phyloP scores from a whole-genome alignment of 352 stramenopile species.

The Phytophthora pluvialis region DNA sequence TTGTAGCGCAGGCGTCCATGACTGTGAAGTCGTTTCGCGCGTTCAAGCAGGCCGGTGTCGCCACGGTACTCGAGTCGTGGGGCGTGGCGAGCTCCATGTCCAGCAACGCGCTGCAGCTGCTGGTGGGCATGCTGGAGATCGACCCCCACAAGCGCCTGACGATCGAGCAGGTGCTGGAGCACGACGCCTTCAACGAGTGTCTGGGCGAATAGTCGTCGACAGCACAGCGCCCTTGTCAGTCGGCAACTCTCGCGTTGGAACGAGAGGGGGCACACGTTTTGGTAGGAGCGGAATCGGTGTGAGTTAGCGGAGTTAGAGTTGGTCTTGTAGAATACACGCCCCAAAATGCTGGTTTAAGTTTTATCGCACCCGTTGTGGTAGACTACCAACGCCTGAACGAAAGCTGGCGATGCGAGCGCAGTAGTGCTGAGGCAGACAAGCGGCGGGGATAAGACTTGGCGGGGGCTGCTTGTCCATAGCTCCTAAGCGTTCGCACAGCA shows the following conservation, averaged over 20 bases:
- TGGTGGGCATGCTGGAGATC: constrained; percentile 40
- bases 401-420: neutral
- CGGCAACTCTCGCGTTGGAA: constrained; percentile 15
- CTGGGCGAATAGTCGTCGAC: neutral
- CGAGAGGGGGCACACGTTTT: constrained; percentile 3
- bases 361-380: too few relatives aligned
- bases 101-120: constrained; percentile 9
- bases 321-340: constrained; percentile 7
- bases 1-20: constrained; percentile 34
- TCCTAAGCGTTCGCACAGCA: too few relatives aligned
- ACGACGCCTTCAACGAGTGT: constrained; percentile 23
- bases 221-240: neutral
- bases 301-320: neutral
- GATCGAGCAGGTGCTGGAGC: constrained; percentile 27
- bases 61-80: constrained; percentile 15
- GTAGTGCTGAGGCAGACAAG: neutral
- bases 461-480: too few relatives aligned
- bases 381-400: neutral
- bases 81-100: constrained; percentile 8
- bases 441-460: too few relatives aligned
- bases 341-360: neutral
- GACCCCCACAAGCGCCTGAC: constrained; percentile 33
- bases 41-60: constrained; percentile 14
- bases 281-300: neutral
- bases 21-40: constrained; percentile 21